phyloP scores from a whole-genome alignment of 2,329 filamentous ascomycete genomes.

The Aspergillus fructus region DNA sequence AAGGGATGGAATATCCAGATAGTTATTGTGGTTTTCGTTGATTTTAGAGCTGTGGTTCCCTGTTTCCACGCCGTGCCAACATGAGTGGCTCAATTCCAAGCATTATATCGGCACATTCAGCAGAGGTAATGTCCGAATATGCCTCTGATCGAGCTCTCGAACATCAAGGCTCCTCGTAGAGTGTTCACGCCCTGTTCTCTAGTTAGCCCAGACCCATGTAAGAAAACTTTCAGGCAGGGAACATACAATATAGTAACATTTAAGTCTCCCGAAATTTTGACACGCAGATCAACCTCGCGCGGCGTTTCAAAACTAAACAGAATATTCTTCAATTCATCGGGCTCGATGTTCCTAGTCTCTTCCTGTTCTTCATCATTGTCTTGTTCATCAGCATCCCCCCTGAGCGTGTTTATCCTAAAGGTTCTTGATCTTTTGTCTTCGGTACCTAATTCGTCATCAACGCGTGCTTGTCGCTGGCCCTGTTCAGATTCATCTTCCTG shows the following conservation, averaged over 20 bases:
- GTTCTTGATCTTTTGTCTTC: background rate
- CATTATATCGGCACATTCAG: no score
- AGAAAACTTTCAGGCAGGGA: background rate
- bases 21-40: no score
- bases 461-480: no score
- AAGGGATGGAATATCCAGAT: no score
- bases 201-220: background rate
- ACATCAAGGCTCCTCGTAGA: background rate
- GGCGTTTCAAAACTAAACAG: constrained; percentile 1
- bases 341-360: background rate
- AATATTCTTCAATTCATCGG: background rate
- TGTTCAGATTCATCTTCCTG: no score
- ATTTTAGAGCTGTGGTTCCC: no score
- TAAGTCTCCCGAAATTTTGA: constrained; percentile 1
- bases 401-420: background rate
- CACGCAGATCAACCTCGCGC: background rate
- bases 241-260: background rate
- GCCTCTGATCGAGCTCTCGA: no score
- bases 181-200: background rate
- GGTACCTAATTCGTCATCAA: background rate
- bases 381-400: background rate
- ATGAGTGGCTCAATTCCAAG: no score
- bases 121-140: no score
- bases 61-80: no score
- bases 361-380: background rate